Evolutionary conservation across 2,329 filamentous ascomycete genomes (phyloP), one percentile per base, ranked within the genome.

Genomic region (Fusarium begoniae): DNA sequence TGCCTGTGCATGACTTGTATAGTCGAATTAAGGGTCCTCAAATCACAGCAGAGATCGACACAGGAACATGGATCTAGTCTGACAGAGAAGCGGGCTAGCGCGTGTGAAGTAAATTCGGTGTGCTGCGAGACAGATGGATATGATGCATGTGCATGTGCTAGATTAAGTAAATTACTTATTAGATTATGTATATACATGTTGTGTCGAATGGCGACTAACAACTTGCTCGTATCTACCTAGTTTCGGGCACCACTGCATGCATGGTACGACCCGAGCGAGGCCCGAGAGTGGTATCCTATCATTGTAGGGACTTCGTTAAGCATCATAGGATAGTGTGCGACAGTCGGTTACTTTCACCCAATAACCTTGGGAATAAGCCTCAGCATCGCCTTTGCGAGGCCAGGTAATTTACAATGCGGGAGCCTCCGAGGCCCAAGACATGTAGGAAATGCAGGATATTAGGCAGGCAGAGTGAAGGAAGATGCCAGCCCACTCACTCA

Each of bases 21-120:
- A 56, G 55, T 51, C 57, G 35, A 58, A 47, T 26, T 38, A 62
- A 54, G 51, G 41, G 57, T 62, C 63, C 53, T 66, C 45, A 66
- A 75, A 67, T 58, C 41, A 54, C 40, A 48, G 41, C 14, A 30
- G 53, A n/a, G 32, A 58, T 37, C 63, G 30, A 54, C 50, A 48
- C 54, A 48, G 55, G 20, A 54, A 28, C 59, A 57, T 65, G 56
- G 40, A 68, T 66, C 37, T 51, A 18, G 30, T 32, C 32, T 44
- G 50, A 44, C 50, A 22, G 35, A 48, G 32, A 35, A 43, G 26
- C 50, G 22, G 26, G 17, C 41, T 66, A 57, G 35, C 58, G 43
- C 35, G 63, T 59, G 40, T 61, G 53, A 40, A 51, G 45, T 74
- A 60, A 26, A 73, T 35, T 75, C 57, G 55, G 45, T 62, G 55